phyloP scores from a whole-genome alignment of 2,329 filamentous ascomycete genomes.

The Colletotrichum noveboracense region DNA sequence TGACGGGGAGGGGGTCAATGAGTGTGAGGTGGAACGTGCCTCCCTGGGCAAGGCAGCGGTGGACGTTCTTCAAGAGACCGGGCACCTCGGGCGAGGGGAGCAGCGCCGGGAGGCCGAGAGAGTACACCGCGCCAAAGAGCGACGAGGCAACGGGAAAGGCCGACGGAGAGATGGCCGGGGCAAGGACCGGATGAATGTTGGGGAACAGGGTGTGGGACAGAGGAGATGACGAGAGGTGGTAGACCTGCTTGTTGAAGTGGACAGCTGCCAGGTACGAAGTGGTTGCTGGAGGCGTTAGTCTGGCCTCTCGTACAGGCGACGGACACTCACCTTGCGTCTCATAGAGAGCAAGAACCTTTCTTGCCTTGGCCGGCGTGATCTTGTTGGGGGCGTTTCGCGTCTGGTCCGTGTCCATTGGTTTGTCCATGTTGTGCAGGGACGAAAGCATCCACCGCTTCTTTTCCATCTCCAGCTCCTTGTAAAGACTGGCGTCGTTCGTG shows the following conservation, averaged over 20 bases:
- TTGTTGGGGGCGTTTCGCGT: conserved; percentile 5
- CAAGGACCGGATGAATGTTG: conserved; percentile 44
- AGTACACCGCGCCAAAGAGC: conserved; percentile 55
- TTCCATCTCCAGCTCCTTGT: conserved; percentile 56
- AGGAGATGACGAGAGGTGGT: conserved; percentile 50
- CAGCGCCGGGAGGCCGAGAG: conserved; percentile 60
- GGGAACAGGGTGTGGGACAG: conserved; percentile 41
- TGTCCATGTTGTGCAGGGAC: conserved; percentile 53
- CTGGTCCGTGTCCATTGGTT: conserved; percentile 27
- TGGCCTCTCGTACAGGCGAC: neutral
- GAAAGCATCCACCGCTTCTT: conserved; percentile 69
- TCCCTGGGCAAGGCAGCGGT: conserved; percentile 58
- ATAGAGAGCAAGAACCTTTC: conserved; percentile 53
- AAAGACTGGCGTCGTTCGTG: conserved; percentile 50
- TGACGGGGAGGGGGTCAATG: conserved; percentile 66
- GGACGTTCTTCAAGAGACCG: conserved; percentile 58
- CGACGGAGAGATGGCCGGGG: conserved; percentile 40
- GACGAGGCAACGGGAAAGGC: conserved; percentile 42
- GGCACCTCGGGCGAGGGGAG: conserved; percentile 63
- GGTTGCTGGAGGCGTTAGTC: conserved; percentile 41
- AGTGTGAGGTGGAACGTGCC: conserved; percentile 65
- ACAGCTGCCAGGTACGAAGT: conserved; percentile 54
- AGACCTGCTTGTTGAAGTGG: conserved; percentile 44
- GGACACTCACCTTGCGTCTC: conserved; percentile 51
- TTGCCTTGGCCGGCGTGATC: conserved; percentile 24